Percentiles rank a stretch among this genome's conserved stretches.
phyloP scores from a whole-genome alignment of 306 rosid genomes.

The Elaeagnus macrophylla region DNA sequence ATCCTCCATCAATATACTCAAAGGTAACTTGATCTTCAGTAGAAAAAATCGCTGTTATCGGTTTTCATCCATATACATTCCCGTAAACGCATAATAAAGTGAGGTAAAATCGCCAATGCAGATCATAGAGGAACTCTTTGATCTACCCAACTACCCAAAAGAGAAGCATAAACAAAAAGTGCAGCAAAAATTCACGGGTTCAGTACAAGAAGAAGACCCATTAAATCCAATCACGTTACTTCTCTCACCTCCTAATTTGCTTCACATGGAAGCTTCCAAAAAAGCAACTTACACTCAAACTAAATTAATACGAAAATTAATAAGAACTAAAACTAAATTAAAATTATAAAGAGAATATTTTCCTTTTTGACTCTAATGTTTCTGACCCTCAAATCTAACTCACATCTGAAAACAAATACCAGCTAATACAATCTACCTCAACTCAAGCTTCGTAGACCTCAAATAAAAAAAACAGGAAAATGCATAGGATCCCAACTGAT shows the following conservation, averaged over 20 bases:
- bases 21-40: neutral
- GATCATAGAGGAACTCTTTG: constrained; percentile 31
- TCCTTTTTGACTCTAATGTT: constrained; percentile 38
- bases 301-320: constrained; percentile 25
- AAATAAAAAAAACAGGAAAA: neutral
- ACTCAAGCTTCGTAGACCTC: neutral
- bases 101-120: constrained; percentile 41
- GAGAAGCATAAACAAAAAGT: constrained; percentile 3
- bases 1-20: constrained; percentile 59
- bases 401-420: constrained; percentile 19
- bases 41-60: constrained; percentile 24
- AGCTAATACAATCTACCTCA: constrained; percentile 4
- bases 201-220: constrained; percentile 22
- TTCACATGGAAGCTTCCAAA: constrained; percentile 66
- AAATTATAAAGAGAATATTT: constrained; percentile 18
- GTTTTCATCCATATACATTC: constrained; percentile 25
- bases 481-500: neutral
- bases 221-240: constrained; percentile 53
- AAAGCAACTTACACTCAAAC: constrained; percentile 36
- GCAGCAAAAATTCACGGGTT: constrained; percentile 25
- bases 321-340: neutral
- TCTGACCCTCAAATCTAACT: constrained; percentile 25
- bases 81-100: constrained; percentile 6
- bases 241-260: constrained; percentile 48
- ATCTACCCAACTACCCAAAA: constrained; percentile 29